Percentiles rank a stretch among this genome's conserved stretches.
Evolutionary conservation across 371 early-diverging fungal species (phyloP).

Genomic region (Mucor indicus): DNA sequence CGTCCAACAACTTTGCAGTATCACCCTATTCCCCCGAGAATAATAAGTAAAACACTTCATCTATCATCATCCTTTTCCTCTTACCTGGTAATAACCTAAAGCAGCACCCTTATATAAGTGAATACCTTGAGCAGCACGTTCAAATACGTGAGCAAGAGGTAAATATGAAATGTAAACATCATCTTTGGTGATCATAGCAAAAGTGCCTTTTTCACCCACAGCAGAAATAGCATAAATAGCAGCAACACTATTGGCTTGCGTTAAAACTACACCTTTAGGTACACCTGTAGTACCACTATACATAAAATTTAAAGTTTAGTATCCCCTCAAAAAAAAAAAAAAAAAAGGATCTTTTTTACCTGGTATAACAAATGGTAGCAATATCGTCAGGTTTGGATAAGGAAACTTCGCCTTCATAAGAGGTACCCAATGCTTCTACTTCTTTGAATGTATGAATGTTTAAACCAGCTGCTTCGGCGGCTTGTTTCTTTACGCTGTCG

Average conservation of each 20-base stretch:
- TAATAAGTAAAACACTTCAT: neutral
- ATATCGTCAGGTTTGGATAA: conserved; percentile 69
- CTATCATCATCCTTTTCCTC: no score
- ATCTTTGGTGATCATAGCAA: conserved; percentile 70
- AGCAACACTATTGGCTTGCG: conserved; percentile 77
- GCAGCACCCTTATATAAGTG: conserved; percentile 58
- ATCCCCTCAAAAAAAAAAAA: no score
- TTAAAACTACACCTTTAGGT: conserved; percentile 70
- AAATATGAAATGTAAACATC: conserved; percentile 92
- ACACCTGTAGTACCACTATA: conserved; percentile 59
- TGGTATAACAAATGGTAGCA: conserved; percentile 97
- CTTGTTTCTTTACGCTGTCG: conserved; percentile 30
- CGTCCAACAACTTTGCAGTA: conserved; percentile 85
- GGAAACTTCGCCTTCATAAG: conserved; percentile 42
- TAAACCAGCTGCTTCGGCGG: conserved; percentile 32
- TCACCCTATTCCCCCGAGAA: conserved; percentile 63
- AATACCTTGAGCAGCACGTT: conserved; percentile 62
- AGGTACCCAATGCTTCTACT: conserved; percentile 64
- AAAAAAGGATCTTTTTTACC: no score
- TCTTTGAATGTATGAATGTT: conserved; percentile 54
- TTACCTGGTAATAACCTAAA: conserved; percentile 76
- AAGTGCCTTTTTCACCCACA: conserved; percentile 62
- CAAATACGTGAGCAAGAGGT: conserved; percentile 95
- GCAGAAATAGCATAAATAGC: conserved; percentile 67
- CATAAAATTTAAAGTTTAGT: conserved; percentile 9